Conservation (phyloP, 495 filamentous ascomycete genomes). For the Penicillium verhagenii region DNA sequence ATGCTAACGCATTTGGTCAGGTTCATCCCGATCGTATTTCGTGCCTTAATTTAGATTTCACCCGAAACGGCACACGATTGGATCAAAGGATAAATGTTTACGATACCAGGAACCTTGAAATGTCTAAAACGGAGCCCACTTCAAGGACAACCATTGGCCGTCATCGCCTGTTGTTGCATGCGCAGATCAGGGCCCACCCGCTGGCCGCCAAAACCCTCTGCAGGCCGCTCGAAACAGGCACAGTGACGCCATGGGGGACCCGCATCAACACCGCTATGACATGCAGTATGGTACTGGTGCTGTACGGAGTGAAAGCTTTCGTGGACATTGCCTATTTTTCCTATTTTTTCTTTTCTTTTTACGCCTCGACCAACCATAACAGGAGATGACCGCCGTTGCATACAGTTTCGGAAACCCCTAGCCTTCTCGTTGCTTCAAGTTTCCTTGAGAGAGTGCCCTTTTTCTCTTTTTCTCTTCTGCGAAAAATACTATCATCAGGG, state of each 20-base stretch:
- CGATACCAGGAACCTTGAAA: background rate
- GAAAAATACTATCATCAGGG: too few relatives aligned
- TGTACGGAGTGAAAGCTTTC: slow-evolving; percentile 1
- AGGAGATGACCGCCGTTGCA: background rate
- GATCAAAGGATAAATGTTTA: slow-evolving; percentile 1
- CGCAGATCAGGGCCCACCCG: slow-evolving; percentile 29
- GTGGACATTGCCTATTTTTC: background rate
- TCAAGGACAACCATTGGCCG: slow-evolving; percentile 6
- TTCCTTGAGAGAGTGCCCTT: background rate
- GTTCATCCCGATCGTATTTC: slow-evolving; percentile 19
- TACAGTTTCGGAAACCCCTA: background rate
- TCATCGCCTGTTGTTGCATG: slow-evolving; percentile 8
- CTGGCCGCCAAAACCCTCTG: slow-evolving; percentile 24
- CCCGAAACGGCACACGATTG: background rate
- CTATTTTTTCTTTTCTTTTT: background rate
- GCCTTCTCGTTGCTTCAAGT: background rate
- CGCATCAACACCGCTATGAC: slow-evolving; percentile 22
- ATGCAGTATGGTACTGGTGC: slow-evolving; percentile 17
- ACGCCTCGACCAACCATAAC: background rate
- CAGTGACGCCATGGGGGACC: slow-evolving; percentile 28
- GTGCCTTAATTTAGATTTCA: slow-evolving; percentile 11
- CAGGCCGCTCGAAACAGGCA: slow-evolving; percentile 29
- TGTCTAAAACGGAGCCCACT: slow-evolving; percentile 15
- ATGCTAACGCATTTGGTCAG: slow-evolving; percentile 15
- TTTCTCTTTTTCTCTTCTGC: too few relatives aligned